Evolutionary conservation across 1,284 basidiomycete genomes (phyloP).

Genomic region (Rhizopogon hawkerae): DNA sequence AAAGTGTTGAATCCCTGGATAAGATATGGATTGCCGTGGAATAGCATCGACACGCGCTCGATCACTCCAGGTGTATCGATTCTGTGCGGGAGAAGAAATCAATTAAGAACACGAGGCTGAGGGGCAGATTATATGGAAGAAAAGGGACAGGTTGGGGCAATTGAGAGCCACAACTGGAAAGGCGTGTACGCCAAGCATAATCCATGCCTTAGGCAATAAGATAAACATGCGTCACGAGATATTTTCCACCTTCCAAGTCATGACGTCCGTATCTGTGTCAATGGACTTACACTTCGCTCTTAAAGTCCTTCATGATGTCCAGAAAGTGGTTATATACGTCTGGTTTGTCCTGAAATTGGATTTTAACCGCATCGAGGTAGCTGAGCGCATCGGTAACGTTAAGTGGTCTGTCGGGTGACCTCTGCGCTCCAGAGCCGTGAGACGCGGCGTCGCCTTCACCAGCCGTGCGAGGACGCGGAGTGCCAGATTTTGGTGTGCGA

Average conservation of each 20-base stretch:
- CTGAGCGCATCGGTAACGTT: conserved; percentile 91
- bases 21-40: conserved; percentile 87
- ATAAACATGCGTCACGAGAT: background rate
- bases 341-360: conserved; percentile 85
- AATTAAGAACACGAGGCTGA: conserved; percentile 8
- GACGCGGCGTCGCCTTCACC: conserved; percentile 9
- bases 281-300: conserved; percentile 76
- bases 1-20: conserved; percentile 99
- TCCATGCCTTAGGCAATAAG: conserved; percentile 1
- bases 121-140: conserved; percentile 1
- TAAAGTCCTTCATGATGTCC: conserved; percentile 99
- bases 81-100: conserved; percentile 33
- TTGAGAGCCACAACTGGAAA: background rate
- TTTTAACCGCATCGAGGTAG: conserved; percentile 95
- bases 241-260: background rate
- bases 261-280: background rate
- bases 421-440: conserved; percentile 1
- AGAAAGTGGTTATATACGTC: conserved; percentile 97
- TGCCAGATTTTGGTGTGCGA: conserved; percentile 13
- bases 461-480: conserved; percentile 19
- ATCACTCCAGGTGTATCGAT: conserved; percentile 99
- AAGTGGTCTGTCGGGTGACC: conserved; percentile 38
- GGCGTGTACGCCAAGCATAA: background rate
- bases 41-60: conserved; percentile 90
- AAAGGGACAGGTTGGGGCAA: conserved; percentile 1